Base-by-base conservation (phyloP, 495 filamentous ascomycete species). In the Astrocystis sublimbata region DNA sequence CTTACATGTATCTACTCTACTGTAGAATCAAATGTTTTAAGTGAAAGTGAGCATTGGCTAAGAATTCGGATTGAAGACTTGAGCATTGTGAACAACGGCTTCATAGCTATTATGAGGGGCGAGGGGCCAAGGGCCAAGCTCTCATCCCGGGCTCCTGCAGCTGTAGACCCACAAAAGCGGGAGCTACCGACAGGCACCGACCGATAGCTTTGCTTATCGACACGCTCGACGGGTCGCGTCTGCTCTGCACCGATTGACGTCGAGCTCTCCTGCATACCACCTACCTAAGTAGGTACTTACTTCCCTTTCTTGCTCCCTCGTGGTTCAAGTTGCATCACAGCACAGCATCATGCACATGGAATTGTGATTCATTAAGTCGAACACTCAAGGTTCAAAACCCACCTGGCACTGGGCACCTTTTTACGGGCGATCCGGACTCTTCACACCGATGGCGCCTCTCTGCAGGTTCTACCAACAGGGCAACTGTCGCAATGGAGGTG, bases 401-500 rank as follows among this genome's bases (percentile, higher is more conserved):
- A 21, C 19, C 42, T 31, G 23, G 23, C 24, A 56, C 13, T 28
- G 19, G 33, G 30, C 55, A 13, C 12, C 2, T 15, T 10, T 26
- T 38, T 19, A 19, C 38, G 24, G 19, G 15, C 31, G 5, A 8
- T 31, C 26, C 33, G 6, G 15, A 15, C 15, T 7, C 24, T 56
- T 36, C 21, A 23, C 35, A n/a, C 33, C n/a, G 13, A 65, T 70
- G 70, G 62, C 66, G 46, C 66, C 67, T 13, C 8, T 92, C 65
- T 96, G 92, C 80, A 81, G 68, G 38, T 93, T 85, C 71, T 96
- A 80, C 68, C 85, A 85, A 72, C 84, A 87, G 72, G 90, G 89
- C 45, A 80, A 82, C 53, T 96, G 92, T 79, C 86, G 79, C 67
- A 88, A 81, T 69, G 92, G 91, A 75, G 70, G 82, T 85, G 76